Conservation (phyloP, 345 rosid genomes). For the Euclidium syriacum region DNA sequence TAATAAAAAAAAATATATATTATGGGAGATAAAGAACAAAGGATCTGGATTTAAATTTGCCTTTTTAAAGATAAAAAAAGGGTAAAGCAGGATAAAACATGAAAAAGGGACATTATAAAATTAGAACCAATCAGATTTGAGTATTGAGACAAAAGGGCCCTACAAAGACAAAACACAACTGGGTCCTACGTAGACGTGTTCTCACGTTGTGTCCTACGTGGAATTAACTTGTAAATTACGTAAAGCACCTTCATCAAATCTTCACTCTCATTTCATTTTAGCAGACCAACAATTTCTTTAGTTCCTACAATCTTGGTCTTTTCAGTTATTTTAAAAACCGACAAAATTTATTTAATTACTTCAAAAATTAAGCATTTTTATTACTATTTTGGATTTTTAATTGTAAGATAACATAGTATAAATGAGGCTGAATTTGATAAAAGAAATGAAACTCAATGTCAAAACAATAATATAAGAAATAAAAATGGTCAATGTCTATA, state of each 20-base stretch:
- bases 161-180: neutral
- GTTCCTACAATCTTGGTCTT: neutral
- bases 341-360: neutral
- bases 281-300: neutral
- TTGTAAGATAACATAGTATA: constrained; percentile 16
- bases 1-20: no score
- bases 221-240: constrained; percentile 39
- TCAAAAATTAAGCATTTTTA: neutral
- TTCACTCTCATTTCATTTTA: neutral
- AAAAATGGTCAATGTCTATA: constrained; percentile 7
- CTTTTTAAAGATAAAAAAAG: no score
- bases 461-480: neutral
- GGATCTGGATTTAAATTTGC: no score
- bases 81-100: neutral
- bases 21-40: no score
- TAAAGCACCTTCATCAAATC: constrained; percentile 10
- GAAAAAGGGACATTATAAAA: neutral
- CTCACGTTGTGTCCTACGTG: constrained; percentile 54
- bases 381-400: neutral
- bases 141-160: neutral
- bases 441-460: constrained; percentile 6
- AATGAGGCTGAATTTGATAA: neutral
- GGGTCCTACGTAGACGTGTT: constrained; percentile 36
- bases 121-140: constrained; percentile 13
- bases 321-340: constrained; percentile 12